These are phyloP conservation scores for Lactarius tabidus DNA, from an alignment of 768 basidiomycete species.

Conservation along the genomic window DNA sequence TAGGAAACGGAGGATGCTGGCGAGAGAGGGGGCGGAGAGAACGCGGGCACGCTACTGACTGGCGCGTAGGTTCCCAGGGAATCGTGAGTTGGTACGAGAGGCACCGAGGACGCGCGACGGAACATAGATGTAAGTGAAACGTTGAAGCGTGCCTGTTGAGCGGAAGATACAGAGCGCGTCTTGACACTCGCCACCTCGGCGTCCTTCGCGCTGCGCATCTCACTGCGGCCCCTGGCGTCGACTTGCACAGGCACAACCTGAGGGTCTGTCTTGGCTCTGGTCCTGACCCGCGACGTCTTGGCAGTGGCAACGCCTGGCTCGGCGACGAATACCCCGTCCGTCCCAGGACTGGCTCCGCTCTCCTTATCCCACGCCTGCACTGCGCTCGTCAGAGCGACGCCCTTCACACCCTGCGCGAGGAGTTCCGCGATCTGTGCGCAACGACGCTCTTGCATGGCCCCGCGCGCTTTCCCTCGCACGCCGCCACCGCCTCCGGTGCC, in stretches of 20 bases:
- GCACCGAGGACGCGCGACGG: conserved; percentile 55
- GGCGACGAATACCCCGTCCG: conserved; percentile 24
- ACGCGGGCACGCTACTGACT: neutral
- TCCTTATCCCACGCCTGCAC: conserved; percentile 56
- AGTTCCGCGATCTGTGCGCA: conserved; percentile 66
- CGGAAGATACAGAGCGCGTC: conserved; percentile 23
- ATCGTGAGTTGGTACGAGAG: conserved; percentile 10
- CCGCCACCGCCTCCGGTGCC: neutral
- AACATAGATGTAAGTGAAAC: conserved; percentile 61
- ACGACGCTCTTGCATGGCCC: conserved; percentile 50
- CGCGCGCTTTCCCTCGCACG: conserved; percentile 29
- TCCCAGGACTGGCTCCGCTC: conserved; percentile 30
- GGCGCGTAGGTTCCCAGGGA: neutral
- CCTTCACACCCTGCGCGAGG: conserved; percentile 63
- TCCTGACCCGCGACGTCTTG: neutral
- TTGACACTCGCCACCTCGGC: neutral
- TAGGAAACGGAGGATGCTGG: conserved; percentile 23
- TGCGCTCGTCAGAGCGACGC: conserved; percentile 55
- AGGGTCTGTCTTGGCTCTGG: neutral
- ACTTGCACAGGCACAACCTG: neutral
- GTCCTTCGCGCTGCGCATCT: conserved; percentile 3
- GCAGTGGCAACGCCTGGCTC: conserved; percentile 7
- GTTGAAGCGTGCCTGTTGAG: conserved; percentile 35
- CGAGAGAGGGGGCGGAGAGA: conserved; percentile 17
- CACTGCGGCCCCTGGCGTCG: neutral